Conservation (phyloP, 306 rosid species). For the Astragalus membranaceus region DNA sequence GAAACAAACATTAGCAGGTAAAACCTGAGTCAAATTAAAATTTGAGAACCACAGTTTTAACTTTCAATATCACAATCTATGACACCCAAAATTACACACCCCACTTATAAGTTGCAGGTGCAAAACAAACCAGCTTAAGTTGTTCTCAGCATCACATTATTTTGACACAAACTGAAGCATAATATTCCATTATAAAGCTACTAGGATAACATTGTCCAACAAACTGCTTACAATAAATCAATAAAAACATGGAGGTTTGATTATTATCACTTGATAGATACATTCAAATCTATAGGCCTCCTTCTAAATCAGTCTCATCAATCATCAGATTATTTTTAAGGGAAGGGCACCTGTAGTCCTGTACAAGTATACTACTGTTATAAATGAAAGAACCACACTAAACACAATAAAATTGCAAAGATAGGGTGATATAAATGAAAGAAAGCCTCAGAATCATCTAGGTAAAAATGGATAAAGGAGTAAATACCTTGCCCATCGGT, state of each 20-base stretch:
- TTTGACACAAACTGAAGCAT: constrained; percentile 14
- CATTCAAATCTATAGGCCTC: constrained; percentile 2
- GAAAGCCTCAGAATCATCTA: neutral
- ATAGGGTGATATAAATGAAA: neutral
- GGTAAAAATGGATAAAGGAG: constrained; percentile 6
- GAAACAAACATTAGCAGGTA: neutral
- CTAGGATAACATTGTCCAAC: neutral
- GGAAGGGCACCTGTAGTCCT: neutral
- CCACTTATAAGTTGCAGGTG: neutral
- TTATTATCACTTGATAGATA: neutral
- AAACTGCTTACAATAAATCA: neutral
- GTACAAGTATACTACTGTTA: neutral
- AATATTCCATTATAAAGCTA: neutral
- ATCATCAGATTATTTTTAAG: neutral
- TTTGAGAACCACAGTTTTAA: neutral
- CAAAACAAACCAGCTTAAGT: neutral
- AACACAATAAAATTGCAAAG: neutral
- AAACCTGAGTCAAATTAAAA: constrained; percentile 2
- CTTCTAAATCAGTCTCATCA: neutral
- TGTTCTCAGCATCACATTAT: neutral
- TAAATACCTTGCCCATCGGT: constrained; percentile 86
- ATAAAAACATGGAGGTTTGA: neutral
- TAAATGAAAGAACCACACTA: neutral
- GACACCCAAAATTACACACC: neutral
- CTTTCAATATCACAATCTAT: neutral